Percentiles rank a stretch among this genome's conserved stretches.
These are phyloP conservation scores for Zasmidium angulare DNA, from an alignment of 2,329 filamentous ascomycete genomes.

Conservation along the genomic window DNA sequence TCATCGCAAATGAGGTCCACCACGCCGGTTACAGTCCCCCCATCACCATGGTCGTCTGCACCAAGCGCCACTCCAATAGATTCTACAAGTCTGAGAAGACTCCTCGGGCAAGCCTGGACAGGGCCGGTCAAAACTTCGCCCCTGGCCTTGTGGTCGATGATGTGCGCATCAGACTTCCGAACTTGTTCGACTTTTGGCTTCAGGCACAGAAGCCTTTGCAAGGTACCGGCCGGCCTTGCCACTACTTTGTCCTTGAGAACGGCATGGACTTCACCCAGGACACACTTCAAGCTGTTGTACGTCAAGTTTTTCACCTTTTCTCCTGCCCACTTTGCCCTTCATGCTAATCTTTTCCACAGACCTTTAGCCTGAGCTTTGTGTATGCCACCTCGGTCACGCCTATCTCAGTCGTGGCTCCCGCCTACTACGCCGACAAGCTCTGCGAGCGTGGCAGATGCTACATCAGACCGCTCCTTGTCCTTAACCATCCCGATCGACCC, in stretches of 20 bases:
- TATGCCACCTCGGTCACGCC: constrained; percentile 32
- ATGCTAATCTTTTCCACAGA: constrained; percentile 19
- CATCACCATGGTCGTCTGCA: constrained; percentile 37
- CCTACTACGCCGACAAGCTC: constrained; percentile 38
- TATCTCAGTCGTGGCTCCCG: constrained; percentile 36
- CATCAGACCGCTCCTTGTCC: neutral
- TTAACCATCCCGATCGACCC: neutral
- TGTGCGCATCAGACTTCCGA: neutral
- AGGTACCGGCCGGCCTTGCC: constrained; percentile 75
- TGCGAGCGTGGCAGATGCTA: constrained; percentile 7
- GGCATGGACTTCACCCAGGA: constrained; percentile 4
- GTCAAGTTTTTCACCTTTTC: constrained; percentile 33
- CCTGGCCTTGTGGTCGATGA: constrained; percentile 16
- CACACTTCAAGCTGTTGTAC: constrained; percentile 16
- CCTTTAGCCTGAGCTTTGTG: constrained; percentile 31
- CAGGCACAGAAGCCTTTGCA: constrained; percentile 48
- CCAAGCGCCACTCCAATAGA: constrained; percentile 42
- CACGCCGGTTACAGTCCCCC: neutral
- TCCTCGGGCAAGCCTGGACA: too few relatives aligned
- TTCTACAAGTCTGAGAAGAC: constrained; percentile 33
- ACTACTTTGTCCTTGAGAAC: constrained; percentile 63
- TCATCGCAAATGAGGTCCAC: neutral
- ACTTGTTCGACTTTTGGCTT: constrained; percentile 17
- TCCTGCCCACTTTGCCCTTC: constrained; percentile 25
- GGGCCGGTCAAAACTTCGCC: constrained; percentile 7